Percentiles rank a stretch among this genome's conserved stretches.
Evolutionary conservation across 2,329 filamentous ascomycete genomes (phyloP).

Genomic region (Alternaria triticina): DNA sequence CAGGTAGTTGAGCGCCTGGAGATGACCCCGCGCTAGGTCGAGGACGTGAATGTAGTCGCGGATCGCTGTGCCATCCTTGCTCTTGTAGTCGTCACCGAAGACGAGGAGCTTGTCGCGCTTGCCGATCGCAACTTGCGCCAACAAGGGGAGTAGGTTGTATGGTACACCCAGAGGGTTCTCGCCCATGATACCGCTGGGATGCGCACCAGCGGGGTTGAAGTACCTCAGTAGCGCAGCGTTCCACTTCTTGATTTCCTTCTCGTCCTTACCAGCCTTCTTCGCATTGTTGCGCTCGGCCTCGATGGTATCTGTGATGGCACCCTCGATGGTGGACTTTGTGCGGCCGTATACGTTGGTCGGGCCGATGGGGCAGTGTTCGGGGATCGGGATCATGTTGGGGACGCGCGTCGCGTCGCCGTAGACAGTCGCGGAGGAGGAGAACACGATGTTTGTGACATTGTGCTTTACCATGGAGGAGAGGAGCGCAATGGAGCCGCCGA

Average conservation of each 20-base stretch:
- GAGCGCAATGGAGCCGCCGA: slow-evolving; percentile 87
- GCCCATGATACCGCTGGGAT: slow-evolving; percentile 96
- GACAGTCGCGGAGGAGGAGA: slow-evolving; percentile 96
- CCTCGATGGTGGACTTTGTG: slow-evolving; percentile 93
- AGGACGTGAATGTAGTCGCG: slow-evolving; percentile 98
- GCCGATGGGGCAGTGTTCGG: slow-evolving; percentile 92
- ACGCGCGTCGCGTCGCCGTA: slow-evolving; percentile 97
- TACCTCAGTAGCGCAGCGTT: slow-evolving; percentile 93
- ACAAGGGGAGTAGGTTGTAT: slow-evolving; percentile 91
- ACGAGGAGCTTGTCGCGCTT: slow-evolving; percentile 93
- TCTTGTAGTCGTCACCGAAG: slow-evolving; percentile 92
- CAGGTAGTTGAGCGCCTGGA: slow-evolving; percentile 89
- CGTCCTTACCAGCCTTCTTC: slow-evolving; percentile 72
- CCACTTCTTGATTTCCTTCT: slow-evolving; percentile 74
- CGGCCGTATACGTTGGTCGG: slow-evolving; percentile 98
- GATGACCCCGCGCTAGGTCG: slow-evolving; percentile 84
- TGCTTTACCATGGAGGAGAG: slow-evolving; percentile 86
- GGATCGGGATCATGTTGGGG: slow-evolving; percentile 98
- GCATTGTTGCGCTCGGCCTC: slow-evolving; percentile 83
- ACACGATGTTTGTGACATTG: slow-evolving; percentile 96
- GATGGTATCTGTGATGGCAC: slow-evolving; percentile 88
- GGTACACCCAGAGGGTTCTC: slow-evolving; percentile 96
- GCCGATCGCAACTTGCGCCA: slow-evolving; percentile 95
- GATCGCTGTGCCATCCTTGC: slow-evolving; percentile 89
- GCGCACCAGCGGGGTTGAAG: slow-evolving; percentile 96